Evolutionary conservation across 768 basidiomycete genomes (phyloP).

Genomic region (Candolleomyces aberdarensis): DNA sequence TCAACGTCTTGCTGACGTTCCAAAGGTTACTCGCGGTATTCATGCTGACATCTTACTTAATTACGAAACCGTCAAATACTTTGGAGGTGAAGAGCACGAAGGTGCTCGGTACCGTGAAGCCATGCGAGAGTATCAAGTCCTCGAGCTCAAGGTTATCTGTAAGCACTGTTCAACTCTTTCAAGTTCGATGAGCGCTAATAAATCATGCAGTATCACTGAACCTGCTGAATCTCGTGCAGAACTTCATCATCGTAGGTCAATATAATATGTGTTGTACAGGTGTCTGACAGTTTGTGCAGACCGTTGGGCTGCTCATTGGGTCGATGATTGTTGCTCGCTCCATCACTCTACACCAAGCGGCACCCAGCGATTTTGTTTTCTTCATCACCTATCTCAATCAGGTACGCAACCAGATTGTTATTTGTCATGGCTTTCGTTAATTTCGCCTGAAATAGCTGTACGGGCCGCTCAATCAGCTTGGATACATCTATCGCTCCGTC

Average conservation of each 20-base stretch:
- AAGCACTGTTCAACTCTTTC: slow-evolving; percentile 21
- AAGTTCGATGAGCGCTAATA: slow-evolving; percentile 6
- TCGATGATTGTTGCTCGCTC: slow-evolving; percentile 74
- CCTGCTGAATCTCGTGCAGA: slow-evolving; percentile 74
- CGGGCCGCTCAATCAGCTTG: slow-evolving; percentile 72
- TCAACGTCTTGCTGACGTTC: background rate
- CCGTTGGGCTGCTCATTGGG: slow-evolving; percentile 77
- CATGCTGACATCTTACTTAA: slow-evolving; percentile 79
- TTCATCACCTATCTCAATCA: slow-evolving; percentile 83
- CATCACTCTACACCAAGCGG: slow-evolving; percentile 50
- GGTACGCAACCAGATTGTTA: slow-evolving; percentile 32
- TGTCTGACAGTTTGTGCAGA: slow-evolving; percentile 33
- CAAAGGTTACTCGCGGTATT: slow-evolving; percentile 72
- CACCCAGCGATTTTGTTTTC: slow-evolving; percentile 65
- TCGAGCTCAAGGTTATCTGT: slow-evolving; percentile 77
- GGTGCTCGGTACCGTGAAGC: slow-evolving; percentile 67
- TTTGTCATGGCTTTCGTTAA: background rate
- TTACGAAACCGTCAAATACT: slow-evolving; percentile 87
- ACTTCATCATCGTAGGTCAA: slow-evolving; percentile 68
- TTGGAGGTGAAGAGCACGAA: slow-evolving; percentile 83
- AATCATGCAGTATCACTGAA: slow-evolving; percentile 57
- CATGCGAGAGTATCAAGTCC: slow-evolving; percentile 65
- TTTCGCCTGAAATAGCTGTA: slow-evolving; percentile 47
- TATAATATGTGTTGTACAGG: background rate
- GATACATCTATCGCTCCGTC: slow-evolving; percentile 73